Conservation (phyloP, 352 stramenopile genomes). For the Thraustotheca clavata region DNA sequence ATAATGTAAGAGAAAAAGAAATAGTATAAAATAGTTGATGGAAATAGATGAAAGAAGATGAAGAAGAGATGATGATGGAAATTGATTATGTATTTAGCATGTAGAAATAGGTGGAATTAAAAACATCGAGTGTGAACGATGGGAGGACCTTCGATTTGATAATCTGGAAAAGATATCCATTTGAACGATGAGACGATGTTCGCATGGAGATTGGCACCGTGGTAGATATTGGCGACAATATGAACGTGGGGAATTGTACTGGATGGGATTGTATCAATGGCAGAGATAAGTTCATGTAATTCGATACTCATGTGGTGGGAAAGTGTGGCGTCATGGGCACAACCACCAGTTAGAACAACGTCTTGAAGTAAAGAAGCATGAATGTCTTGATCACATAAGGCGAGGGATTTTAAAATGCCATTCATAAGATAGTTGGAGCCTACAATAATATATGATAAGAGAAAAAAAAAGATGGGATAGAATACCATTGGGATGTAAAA, state of each 20-base stretch:
- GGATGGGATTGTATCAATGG: not conserved
- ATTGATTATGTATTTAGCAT: too few species aligned
- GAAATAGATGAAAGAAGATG: too few species aligned
- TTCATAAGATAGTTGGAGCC: not conserved
- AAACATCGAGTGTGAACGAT: conserved; percentile 20
- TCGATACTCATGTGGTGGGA: not conserved
- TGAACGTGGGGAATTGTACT: not conserved
- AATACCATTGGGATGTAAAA: too few species aligned
- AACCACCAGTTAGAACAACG: conserved; percentile 3
- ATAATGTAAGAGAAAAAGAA: too few species aligned
- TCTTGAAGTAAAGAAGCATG: not conserved
- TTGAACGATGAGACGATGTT: conserved; percentile 10
- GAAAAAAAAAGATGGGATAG: too few species aligned
- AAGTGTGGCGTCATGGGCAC: not conserved
- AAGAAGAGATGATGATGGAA: too few species aligned
- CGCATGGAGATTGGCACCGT: not conserved
- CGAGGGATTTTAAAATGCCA: not conserved
- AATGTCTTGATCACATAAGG: not conserved
- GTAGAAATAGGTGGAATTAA: too few species aligned
- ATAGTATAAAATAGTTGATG: too few species aligned
- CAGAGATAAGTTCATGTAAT: not conserved
- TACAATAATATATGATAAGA: too few species aligned
- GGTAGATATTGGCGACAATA: not conserved
- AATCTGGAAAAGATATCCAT: conserved; percentile 3
- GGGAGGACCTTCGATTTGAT: not conserved